A percentile compares a stretch with the other conserved stretches of the same genome.
Evolutionary conservation across 768 basidiomycete species (phyloP).

Genomic region (Mycena indigotica): DNA sequence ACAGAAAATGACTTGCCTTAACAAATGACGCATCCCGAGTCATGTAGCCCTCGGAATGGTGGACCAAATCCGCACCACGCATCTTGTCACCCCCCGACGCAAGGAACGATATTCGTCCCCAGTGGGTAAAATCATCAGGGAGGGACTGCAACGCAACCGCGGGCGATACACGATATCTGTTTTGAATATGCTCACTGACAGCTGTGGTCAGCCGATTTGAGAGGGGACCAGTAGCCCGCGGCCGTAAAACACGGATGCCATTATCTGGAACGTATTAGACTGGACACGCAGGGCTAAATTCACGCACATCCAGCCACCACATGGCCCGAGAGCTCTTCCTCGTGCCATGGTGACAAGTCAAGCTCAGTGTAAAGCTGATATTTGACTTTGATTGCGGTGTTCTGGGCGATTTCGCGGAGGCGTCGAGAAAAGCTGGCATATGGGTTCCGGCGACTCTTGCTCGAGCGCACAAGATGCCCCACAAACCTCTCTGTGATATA

Average conservation of each 20-base stretch:
- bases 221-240: not conserved
- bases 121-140: conserved; percentile 1
- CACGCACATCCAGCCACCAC: not conserved
- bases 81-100: conserved; percentile 12
- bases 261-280: conserved; percentile 8
- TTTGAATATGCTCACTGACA: not conserved
- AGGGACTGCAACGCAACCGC: not conserved
- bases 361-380: conserved; percentile 1
- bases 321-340: not conserved
- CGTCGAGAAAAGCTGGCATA: conserved; percentile 6
- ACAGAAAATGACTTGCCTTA: conserved; percentile 1
- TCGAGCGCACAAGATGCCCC: conserved; percentile 1
- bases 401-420: conserved; percentile 7
- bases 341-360: not conserved
- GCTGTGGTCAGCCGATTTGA: not conserved
- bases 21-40: conserved; percentile 8
- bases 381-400: not conserved
- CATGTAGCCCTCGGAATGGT: not conserved
- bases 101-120: conserved; percentile 10
- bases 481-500: conserved; percentile 11
- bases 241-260: not conserved
- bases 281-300: not conserved
- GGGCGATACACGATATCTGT: not conserved
- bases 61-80: conserved; percentile 2
- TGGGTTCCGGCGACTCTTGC: conserved; percentile 5